phyloP scores from a whole-genome alignment of 371 early-diverging fungal species.

The Circinella umbellata region DNA sequence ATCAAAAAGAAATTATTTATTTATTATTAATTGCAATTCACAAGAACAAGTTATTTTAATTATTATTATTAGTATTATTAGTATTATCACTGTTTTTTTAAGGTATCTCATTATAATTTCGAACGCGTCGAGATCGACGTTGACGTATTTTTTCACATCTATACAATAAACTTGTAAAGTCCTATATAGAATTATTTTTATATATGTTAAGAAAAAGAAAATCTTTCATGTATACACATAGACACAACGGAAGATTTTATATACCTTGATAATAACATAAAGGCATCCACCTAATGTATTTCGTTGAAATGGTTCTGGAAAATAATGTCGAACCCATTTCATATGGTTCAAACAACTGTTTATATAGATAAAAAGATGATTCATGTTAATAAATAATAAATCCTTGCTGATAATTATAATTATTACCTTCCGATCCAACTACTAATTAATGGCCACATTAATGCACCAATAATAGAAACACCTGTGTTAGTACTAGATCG shows the following conservation, averaged over 20 bases:
- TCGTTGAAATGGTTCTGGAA: slow-evolving; percentile 64
- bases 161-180: slow-evolving; percentile 46
- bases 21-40: no score
- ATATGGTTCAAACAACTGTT: slow-evolving; percentile 46
- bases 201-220: no score
- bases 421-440: slow-evolving; percentile 45
- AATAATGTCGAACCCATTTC: slow-evolving; percentile 46
- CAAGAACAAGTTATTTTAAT: no score
- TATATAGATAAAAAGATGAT: neutral
- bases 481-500: slow-evolving; percentile 30
- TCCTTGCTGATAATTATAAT: no score
- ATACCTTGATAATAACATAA: slow-evolving; percentile 61
- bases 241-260: no score
- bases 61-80: no score
- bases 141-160: slow-evolving; percentile 45
- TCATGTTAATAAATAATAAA: no score
- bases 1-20: no score
- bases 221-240: no score
- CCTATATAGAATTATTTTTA: slow-evolving; percentile 11
- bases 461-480: slow-evolving; percentile 54
- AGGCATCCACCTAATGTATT: slow-evolving; percentile 65
- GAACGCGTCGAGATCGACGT: slow-evolving; percentile 41
- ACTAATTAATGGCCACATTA: slow-evolving; percentile 55
- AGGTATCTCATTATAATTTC: slow-evolving; percentile 29
- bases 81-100: neutral